Conservation (phyloP, 2,329 filamentous ascomycete species). For the Capronia coronata region DNA sequence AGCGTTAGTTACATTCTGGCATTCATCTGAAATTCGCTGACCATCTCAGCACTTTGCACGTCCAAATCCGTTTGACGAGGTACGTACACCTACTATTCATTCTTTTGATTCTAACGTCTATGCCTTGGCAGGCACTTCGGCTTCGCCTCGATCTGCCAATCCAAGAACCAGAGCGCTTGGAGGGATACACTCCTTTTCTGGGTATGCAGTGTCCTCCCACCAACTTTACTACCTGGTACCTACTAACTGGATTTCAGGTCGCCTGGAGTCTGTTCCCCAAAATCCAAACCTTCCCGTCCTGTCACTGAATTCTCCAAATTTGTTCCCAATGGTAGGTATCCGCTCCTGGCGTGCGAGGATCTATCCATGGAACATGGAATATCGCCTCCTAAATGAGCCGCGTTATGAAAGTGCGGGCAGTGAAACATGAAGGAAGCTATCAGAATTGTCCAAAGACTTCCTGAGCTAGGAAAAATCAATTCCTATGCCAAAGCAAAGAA, state of each 20-base stretch:
- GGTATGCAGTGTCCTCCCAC: background rate
- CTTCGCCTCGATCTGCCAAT: slow-evolving; percentile 9
- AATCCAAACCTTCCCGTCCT: slow-evolving; percentile 1
- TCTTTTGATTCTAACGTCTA: background rate
- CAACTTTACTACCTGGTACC: background rate
- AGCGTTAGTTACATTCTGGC: too few relatives aligned
- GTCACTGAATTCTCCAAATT: slow-evolving; percentile 11
- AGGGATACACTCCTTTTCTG: slow-evolving; percentile 10
- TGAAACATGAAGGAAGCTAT: too few relatives aligned
- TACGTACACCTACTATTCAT: background rate
- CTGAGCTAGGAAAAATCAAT: too few relatives aligned
- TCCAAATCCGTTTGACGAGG: slow-evolving; percentile 18
- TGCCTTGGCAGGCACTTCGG: background rate
- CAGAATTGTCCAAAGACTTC: too few relatives aligned
- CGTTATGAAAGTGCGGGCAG: too few relatives aligned
- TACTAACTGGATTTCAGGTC: background rate
- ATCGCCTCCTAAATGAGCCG: background rate
- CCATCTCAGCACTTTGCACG: background rate
- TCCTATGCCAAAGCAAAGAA: too few relatives aligned
- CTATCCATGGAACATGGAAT: background rate
- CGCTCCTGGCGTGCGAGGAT: slow-evolving; percentile 13
- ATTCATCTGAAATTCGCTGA: too few relatives aligned
- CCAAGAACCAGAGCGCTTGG: slow-evolving; percentile 7
- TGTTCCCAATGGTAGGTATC: slow-evolving; percentile 15
- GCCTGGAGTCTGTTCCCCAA: slow-evolving; percentile 10